Percentiles rank a stretch among this genome's conserved stretches.
These are phyloP conservation scores for Auricularia cornea DNA, from an alignment of 768 basidiomycete species.

Conservation along the genomic window DNA sequence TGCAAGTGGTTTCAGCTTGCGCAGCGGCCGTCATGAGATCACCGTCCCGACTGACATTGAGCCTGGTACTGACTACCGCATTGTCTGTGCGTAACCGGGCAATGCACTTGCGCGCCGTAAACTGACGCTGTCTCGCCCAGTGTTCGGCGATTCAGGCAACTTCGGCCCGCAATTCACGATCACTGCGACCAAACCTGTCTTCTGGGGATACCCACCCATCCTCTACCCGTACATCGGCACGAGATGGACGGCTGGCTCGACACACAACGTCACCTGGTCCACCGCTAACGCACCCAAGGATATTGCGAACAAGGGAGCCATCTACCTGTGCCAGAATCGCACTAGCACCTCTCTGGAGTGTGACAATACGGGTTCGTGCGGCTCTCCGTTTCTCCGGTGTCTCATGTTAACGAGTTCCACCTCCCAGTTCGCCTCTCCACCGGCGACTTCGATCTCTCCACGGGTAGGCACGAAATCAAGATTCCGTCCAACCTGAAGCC, in stretches of 20 bases:
- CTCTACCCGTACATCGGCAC: slow-evolving; percentile 14
- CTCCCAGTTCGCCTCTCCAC: not conserved
- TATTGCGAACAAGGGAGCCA: slow-evolving; percentile 17
- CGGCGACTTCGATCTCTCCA: not conserved
- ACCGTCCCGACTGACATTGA: not conserved
- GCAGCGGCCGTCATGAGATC: not conserved
- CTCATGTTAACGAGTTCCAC: not conserved
- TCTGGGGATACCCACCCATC: slow-evolving; percentile 14
- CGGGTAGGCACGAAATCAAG: not conserved
- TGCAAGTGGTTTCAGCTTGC: not conserved
- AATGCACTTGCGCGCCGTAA: not conserved
- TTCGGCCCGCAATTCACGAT: slow-evolving; percentile 22
- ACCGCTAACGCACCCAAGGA: not conserved
- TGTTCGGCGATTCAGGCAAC: slow-evolving; percentile 28
- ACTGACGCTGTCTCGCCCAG: slow-evolving; percentile 10
- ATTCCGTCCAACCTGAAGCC: not conserved
- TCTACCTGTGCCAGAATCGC: not conserved
- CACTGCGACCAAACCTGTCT: slow-evolving; percentile 2
- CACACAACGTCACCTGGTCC: slow-evolving; percentile 23
- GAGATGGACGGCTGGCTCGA: slow-evolving; percentile 16
- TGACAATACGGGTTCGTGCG: not conserved
- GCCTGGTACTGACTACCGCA: not conserved
- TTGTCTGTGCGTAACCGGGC: not conserved
- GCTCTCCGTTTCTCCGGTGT: not conserved
- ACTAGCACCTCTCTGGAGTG: not conserved